phyloP scores from a whole-genome alignment of 2,329 filamentous ascomycete species.

The Talaromyces amestolkiae region DNA sequence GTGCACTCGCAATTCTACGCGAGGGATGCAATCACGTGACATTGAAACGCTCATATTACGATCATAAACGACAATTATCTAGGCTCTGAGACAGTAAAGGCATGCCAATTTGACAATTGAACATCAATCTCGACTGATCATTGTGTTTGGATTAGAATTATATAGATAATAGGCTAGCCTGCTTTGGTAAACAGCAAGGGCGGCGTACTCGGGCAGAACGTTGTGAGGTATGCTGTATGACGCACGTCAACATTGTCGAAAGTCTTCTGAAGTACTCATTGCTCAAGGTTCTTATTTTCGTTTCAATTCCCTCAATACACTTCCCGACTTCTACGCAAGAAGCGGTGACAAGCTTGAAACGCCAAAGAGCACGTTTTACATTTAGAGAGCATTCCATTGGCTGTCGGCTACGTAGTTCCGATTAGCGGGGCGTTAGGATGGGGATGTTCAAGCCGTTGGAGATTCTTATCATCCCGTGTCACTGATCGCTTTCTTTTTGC shows the following conservation, averaged over 20 bases:
- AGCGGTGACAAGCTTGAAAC: neutral
- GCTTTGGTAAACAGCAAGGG: neutral
- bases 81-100: neutral
- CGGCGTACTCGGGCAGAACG: neutral
- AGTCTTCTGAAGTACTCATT: neutral
- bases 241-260: neutral
- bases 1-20: neutral
- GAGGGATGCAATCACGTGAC: constrained; percentile 6
- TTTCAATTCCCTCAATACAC: neutral
- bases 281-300: neutral
- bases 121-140: neutral
- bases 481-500: neutral
- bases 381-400: constrained; percentile 8
- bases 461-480: constrained; percentile 1
- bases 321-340: neutral
- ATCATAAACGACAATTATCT: neutral
- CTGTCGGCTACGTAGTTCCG: neutral
- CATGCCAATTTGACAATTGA: neutral
- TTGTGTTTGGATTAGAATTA: neutral
- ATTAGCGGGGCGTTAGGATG: neutral
- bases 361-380: neutral
- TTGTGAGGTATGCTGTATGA: neutral
- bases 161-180: neutral
- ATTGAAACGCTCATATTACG: neutral
- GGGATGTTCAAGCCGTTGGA: constrained; percentile 3